phyloP scores from a whole-genome alignment of 352 stramenopile species.

The Phytophthora tentaculata region DNA sequence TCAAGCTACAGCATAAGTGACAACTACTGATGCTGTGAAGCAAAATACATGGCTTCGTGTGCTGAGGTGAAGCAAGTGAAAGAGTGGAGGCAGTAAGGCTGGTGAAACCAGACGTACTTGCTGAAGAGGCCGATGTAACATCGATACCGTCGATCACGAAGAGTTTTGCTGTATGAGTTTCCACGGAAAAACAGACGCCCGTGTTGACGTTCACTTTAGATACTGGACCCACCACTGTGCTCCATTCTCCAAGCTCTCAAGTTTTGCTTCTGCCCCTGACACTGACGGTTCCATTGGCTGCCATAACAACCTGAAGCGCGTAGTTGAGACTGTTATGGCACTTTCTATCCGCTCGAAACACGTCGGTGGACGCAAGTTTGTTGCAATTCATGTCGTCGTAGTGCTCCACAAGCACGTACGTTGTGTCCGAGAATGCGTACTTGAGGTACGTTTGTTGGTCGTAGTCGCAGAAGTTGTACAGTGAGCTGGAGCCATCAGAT shows the following conservation, averaged over 20 bases:
- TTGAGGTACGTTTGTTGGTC: background rate
- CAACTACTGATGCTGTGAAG: background rate
- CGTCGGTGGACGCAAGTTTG: background rate
- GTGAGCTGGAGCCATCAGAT: background rate
- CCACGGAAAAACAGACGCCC: background rate
- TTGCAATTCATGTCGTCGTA: background rate
- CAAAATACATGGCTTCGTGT: background rate
- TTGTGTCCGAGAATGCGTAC: background rate
- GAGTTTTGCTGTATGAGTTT: background rate
- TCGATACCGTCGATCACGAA: background rate
- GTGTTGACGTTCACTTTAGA: background rate
- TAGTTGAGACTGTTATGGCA: background rate
- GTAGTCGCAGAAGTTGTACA: background rate
- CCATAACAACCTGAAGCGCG: background rate
- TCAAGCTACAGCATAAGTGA: background rate
- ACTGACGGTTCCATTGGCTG: background rate
- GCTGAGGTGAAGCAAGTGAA: background rate
- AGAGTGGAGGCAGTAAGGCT: background rate
- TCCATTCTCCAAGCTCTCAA: background rate
- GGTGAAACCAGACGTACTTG: background rate
- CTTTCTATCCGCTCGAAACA: background rate
- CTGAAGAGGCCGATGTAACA: background rate
- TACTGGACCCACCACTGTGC: background rate
- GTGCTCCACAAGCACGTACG: background rate
- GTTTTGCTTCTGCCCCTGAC: background rate